Conservation (phyloP, 163 green algal species). For the Chlorella variabilis region DNA sequence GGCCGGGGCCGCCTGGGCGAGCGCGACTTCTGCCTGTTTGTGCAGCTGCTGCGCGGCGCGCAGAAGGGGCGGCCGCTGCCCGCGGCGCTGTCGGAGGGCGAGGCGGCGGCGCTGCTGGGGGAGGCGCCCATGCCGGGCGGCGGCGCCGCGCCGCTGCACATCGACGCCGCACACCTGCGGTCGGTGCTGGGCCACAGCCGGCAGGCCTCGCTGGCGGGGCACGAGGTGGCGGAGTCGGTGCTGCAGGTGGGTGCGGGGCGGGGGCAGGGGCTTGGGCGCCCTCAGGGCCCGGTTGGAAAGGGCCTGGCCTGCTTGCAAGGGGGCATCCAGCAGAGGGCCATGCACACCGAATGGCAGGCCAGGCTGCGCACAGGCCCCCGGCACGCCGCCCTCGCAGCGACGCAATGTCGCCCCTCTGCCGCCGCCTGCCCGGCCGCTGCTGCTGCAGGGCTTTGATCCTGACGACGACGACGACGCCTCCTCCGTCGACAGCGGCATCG, state of each 20-base stretch:
- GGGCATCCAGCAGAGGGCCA: no score
- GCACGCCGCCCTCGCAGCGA: no score
- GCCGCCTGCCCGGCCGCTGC: no score
- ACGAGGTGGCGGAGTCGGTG: slow-evolving; percentile 12
- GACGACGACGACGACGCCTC: slow-evolving; percentile 23
- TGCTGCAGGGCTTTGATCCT: slow-evolving; percentile 27
- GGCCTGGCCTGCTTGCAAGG: no score
- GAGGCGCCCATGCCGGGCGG: neutral
- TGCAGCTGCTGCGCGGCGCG: slow-evolving; percentile 40
- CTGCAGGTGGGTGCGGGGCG: neutral
- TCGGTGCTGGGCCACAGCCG: slow-evolving; percentile 24
- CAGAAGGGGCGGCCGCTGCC: slow-evolving; percentile 29
- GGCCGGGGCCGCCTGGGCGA: slow-evolving; percentile 8
- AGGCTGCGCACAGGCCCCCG: no score
- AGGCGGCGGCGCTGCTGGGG: slow-evolving; percentile 32
- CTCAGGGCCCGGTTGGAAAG: no score
- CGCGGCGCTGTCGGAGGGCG: neutral
- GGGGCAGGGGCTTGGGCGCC: neutral
- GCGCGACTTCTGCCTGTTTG: slow-evolving; percentile 44
- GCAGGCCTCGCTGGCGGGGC: slow-evolving; percentile 7
- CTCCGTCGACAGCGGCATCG: slow-evolving; percentile 25
- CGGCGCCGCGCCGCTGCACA: slow-evolving; percentile 5
- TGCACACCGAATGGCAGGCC: no score
- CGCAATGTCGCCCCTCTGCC: no score
- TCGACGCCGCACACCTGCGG: slow-evolving; percentile 27